These are phyloP conservation scores for Colletotrichum sp. DNA, from an alignment of 2,329 filamentous ascomycete genomes.

Conservation along the genomic window DNA sequence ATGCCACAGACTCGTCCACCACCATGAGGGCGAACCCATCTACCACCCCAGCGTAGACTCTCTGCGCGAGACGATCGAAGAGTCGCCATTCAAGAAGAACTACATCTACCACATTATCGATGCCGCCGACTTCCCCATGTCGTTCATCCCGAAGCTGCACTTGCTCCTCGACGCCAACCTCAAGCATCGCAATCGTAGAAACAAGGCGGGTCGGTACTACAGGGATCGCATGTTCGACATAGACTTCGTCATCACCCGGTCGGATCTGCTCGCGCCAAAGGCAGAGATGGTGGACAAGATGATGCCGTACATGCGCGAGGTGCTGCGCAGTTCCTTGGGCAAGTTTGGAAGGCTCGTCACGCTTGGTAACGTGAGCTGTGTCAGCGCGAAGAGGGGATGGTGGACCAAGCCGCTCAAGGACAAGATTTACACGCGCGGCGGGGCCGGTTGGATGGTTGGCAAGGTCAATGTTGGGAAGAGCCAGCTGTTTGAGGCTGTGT, in stretches of 20 bases:
- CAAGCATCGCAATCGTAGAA: conserved; percentile 80
- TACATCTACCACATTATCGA: conserved; percentile 96
- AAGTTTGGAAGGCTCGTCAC: conserved; percentile 70
- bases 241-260: conserved; percentile 88
- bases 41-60: conserved; percentile 81
- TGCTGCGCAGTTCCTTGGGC: conserved; percentile 78
- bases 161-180: conserved; percentile 74
- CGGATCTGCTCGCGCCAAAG: conserved; percentile 82
- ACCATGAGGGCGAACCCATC: conserved; percentile 73
- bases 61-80: conserved; percentile 81
- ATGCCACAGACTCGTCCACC: conserved; percentile 82
- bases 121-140: conserved; percentile 96
- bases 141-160: conserved; percentile 79
- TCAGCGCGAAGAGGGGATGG: conserved; percentile 87
- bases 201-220: conserved; percentile 68
- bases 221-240: conserved; percentile 74
- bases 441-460: conserved; percentile 95
- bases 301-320: conserved; percentile 82
- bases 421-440: conserved; percentile 81
- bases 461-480: conserved; percentile 99
- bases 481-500: conserved; percentile 84
- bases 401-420: conserved; percentile 89
- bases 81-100: conserved; percentile 89
- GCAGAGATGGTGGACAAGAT: conserved; percentile 84
- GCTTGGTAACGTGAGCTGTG: conserved; percentile 85